Conservation (phyloP, 805 yeast species). For the Pichia phayaonensis region DNA sequence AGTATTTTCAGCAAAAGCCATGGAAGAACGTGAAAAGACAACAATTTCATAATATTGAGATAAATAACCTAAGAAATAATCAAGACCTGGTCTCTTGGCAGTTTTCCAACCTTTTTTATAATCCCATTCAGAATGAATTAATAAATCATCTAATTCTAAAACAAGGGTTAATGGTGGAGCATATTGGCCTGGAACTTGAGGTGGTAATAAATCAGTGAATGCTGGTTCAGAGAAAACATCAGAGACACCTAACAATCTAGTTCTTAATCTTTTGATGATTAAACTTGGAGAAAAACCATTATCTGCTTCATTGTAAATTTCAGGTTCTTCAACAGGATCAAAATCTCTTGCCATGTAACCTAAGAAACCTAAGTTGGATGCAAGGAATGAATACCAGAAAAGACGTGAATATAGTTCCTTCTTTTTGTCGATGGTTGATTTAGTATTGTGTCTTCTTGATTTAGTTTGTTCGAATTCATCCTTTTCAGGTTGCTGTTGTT, state of each 20-base stretch:
- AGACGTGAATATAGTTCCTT: conserved; percentile 76
- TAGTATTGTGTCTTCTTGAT: conserved; percentile 47
- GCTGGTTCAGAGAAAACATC: conserved; percentile 89
- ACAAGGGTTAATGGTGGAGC: conserved; percentile 90
- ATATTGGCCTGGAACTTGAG: conserved; percentile 83
- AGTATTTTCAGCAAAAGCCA: conserved; percentile 77
- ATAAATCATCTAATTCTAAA: conserved; percentile 78
- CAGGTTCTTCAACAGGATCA: conserved; percentile 67
- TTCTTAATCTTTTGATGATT: conserved; percentile 60
- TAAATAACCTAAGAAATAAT: conserved; percentile 89
- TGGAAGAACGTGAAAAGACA: conserved; percentile 75
- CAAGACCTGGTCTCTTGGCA: conserved; percentile 97
- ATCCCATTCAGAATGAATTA: conserved; percentile 90
- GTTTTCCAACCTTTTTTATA: conserved; percentile 95
- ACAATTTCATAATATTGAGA: conserved; percentile 96
- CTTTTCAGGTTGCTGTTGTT: conserved; percentile 6
- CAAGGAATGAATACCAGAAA: conserved; percentile 54
- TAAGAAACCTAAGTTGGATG: conserved; percentile 44
- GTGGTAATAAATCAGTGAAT: conserved; percentile 87
- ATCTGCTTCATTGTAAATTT: conserved; percentile 35
- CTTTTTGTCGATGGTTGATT: conserved; percentile 67
- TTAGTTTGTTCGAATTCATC: conserved; percentile 29
- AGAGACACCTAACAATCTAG: conserved; percentile 68
- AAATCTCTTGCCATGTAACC: conserved; percentile 76
- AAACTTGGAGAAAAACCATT: conserved; percentile 63